Evolutionary conservation across 306 rosid genomes (phyloP).

Genomic region (Inga leiocalycina): DNA sequence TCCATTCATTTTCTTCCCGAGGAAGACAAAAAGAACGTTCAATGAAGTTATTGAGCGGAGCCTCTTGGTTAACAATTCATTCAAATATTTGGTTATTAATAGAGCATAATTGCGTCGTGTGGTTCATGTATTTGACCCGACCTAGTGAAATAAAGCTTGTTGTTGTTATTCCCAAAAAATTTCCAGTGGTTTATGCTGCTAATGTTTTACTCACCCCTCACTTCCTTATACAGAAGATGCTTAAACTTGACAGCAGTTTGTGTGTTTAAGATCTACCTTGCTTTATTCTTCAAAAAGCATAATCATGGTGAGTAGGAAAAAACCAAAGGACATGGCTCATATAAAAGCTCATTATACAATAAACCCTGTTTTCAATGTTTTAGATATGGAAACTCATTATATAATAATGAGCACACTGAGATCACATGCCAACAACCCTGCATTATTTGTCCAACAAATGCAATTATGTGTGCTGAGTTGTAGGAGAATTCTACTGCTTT

Average conservation of each 20-base stretch:
- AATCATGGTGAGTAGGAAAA: neutral
- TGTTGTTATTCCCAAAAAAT: neutral
- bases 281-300: neutral
- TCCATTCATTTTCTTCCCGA: neutral
- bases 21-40: too few relatives aligned
- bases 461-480: neutral
- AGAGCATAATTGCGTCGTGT: too few relatives aligned
- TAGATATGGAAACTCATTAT: neutral
- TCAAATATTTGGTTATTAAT: too few relatives aligned
- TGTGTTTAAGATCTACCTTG: neutral
- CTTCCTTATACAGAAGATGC: neutral
- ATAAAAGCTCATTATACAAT: neutral
- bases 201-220: neutral
- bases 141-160: too few relatives aligned
- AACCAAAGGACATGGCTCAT: neutral
- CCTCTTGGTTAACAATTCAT: too few relatives aligned
- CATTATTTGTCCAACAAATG: slow-evolving; percentile 1
- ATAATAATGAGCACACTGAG: neutral
- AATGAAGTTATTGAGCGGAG: too few relatives aligned
- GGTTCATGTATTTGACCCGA: too few relatives aligned
- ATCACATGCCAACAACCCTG: slow-evolving; percentile 10
- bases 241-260: neutral
- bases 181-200: neutral
- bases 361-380: neutral
- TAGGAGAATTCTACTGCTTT: neutral